Conservation (phyloP, 108 stramenopile species). For the Ochromonas danica region DNA sequence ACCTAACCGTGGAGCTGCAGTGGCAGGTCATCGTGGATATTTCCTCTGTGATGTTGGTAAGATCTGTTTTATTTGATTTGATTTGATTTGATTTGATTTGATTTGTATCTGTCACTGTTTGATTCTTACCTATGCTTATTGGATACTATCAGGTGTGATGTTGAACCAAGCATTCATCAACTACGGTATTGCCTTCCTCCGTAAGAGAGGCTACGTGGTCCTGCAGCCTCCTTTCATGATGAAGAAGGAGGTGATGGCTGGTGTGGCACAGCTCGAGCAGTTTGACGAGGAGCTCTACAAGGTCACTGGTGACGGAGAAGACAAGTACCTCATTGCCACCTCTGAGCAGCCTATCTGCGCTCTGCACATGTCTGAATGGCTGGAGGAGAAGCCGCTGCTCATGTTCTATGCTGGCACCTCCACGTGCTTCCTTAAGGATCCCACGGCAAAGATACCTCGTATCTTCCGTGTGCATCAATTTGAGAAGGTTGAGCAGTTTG, state of each 20-base stretch:
- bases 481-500: conserved; percentile 99
- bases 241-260: conserved; percentile 99
- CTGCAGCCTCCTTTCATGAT: conserved; percentile 98
- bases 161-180: conserved; percentile 98
- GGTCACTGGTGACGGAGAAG: conserved; percentile 75
- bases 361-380: conserved; percentile 95
- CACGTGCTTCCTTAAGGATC: conserved; percentile 99
- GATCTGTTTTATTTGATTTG: no score
- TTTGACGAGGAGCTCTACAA: conserved; percentile 99
- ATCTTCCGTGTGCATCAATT: conserved; percentile 99
- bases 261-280: conserved; percentile 97
- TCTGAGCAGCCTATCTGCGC: conserved; percentile 98
- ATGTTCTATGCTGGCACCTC: conserved; percentile 88
- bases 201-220: conserved; percentile 80
- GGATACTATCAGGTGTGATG: no score
- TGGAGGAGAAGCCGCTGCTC: conserved; percentile 47
- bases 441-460: conserved; percentile 94
- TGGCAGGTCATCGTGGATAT: conserved; percentile 96
- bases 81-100: no score
- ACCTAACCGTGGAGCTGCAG: conserved; percentile 81
- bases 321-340: conserved; percentile 99
- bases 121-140: no score
- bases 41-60: conserved; percentile 93
- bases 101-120: no score
- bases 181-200: conserved; percentile 90